Percentiles rank a stretch among this genome's conserved stretches.
Evolutionary conservation across 2,329 filamentous ascomycete genomes (phyloP).

Genomic region (Fusarium sp.): DNA sequence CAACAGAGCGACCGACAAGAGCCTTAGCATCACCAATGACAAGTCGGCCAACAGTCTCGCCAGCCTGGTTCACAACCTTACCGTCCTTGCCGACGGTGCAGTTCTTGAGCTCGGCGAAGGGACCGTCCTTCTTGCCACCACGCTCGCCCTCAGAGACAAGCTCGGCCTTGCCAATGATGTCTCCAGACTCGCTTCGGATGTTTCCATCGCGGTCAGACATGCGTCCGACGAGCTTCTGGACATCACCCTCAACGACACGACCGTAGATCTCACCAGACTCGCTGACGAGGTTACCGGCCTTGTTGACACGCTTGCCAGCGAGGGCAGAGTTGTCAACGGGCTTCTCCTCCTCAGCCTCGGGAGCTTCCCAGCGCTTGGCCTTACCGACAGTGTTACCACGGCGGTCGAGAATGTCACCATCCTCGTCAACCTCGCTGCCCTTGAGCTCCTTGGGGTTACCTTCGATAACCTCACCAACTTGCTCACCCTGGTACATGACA

Average conservation of each 20-base stretch:
- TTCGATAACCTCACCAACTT: conserved; percentile 70
- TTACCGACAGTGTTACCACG: conserved; percentile 74
- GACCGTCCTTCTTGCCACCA: conserved; percentile 71
- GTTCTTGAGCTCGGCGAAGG: conserved; percentile 73
- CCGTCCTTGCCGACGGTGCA: conserved; percentile 76
- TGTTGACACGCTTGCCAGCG: conserved; percentile 78
- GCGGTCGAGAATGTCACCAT: conserved; percentile 75
- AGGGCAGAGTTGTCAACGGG: conserved; percentile 70
- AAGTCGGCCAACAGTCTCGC: conserved; percentile 78
- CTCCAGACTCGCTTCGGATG: conserved; percentile 77
- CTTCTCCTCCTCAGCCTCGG: conserved; percentile 60
- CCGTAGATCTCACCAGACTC: conserved; percentile 67
- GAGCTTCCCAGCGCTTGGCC: conserved; percentile 74
- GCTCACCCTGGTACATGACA: conserved; percentile 61
- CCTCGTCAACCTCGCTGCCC: conserved; percentile 73
- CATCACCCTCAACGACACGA: conserved; percentile 73
- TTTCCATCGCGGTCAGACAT: conserved; percentile 79
- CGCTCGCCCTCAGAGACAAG: conserved; percentile 75
- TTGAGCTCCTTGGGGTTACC: conserved; percentile 72
- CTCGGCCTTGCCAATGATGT: conserved; percentile 74
- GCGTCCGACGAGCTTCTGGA: conserved; percentile 71
- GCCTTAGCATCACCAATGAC: conserved; percentile 76
- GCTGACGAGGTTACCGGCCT: conserved; percentile 72
- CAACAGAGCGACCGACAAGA: conserved; percentile 78
- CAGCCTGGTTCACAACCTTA: conserved; percentile 72